phyloP scores from a whole-genome alignment of 2,329 filamentous ascomycete genomes.

The Ophiostoma angusticollis region DNA sequence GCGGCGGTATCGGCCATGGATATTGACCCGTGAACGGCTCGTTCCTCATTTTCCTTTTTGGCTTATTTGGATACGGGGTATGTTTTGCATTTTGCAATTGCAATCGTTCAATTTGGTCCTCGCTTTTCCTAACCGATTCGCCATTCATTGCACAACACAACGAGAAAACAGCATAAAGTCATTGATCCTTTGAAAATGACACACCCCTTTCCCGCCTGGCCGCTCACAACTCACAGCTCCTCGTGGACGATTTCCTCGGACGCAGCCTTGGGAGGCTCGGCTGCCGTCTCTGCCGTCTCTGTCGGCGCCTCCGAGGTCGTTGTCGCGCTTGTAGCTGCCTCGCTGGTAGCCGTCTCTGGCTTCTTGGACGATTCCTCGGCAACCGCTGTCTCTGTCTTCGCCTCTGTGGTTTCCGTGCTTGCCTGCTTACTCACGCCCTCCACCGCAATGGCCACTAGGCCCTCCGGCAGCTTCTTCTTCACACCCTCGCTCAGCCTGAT shows the following conservation, averaged over 20 bases:
- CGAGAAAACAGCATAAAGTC: too few species aligned
- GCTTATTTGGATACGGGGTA: too few species aligned
- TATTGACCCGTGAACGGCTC: conserved; percentile 25
- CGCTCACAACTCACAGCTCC: conserved; percentile 23
- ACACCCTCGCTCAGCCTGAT: conserved; percentile 78
- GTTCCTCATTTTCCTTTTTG: too few species aligned
- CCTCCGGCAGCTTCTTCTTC: conserved; percentile 62
- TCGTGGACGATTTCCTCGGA: conserved; percentile 25
- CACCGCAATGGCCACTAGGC: conserved; percentile 33
- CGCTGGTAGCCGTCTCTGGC: conserved; percentile 12
- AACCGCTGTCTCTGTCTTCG: conserved; percentile 19
- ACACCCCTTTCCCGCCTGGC: too few species aligned
- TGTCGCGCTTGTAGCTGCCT: conserved; percentile 20
- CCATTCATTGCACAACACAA: too few species aligned
- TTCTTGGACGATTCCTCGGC: conserved; percentile 14
- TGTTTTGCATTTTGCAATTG: too few species aligned
- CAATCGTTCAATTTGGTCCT: too few species aligned
- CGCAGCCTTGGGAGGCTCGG: conserved; percentile 14
- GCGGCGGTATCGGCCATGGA: conserved; percentile 26
- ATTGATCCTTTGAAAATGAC: neutral
- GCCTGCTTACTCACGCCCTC: conserved; percentile 24
- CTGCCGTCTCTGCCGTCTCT: conserved; percentile 14
- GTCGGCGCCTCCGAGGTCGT: conserved; percentile 11
- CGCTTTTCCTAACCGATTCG: too few species aligned
- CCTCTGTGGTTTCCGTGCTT: too few species aligned